A percentile compares a stretch with the other conserved stretches of the same genome.
phyloP scores from a whole-genome alignment of 164 flowering plant species.

The Warburgia ugandensis region DNA sequence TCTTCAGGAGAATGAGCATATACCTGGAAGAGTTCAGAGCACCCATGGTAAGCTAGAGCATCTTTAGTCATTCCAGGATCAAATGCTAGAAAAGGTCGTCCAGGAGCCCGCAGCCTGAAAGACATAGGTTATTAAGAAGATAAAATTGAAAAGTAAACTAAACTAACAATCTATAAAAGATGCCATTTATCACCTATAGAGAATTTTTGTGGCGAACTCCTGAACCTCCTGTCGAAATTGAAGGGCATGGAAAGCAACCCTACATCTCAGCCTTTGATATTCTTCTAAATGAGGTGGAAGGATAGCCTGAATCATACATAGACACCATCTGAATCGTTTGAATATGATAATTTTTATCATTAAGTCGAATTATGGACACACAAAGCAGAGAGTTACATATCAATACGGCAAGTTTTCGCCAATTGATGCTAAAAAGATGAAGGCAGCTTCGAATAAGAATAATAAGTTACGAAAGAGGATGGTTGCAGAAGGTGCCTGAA shows the following conservation, averaged over 20 bases:
- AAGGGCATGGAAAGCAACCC: conserved; percentile 93
- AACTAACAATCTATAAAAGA: background rate
- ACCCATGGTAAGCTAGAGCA: conserved; percentile 83
- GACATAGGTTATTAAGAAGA: background rate
- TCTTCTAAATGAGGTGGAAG: conserved; percentile 82
- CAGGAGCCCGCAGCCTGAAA: conserved; percentile 58
- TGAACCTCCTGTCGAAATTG: conserved; percentile 78
- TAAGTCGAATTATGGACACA: too few species aligned
- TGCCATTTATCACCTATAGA: conserved; percentile 41
- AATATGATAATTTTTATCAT: background rate
- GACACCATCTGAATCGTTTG: background rate
- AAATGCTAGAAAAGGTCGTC: conserved; percentile 74
- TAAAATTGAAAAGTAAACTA: background rate
- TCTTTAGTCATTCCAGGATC: conserved; percentile 95
- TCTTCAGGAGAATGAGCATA: background rate
- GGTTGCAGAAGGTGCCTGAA: too few species aligned
- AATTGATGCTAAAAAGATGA: too few species aligned
- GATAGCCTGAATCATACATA: conserved; percentile 38
- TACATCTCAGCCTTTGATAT: conserved; percentile 85
- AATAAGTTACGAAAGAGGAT: too few species aligned
- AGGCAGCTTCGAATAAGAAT: too few species aligned
- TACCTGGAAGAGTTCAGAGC: conserved; percentile 98
- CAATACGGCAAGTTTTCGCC: too few species aligned
- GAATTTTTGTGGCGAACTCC: conserved; percentile 64
- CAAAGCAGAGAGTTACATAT: too few species aligned